These are phyloP conservation scores for Ceratobasidium sp. DNA, from an alignment of 1,284 basidiomycete genomes.

Conservation along the genomic window DNA sequence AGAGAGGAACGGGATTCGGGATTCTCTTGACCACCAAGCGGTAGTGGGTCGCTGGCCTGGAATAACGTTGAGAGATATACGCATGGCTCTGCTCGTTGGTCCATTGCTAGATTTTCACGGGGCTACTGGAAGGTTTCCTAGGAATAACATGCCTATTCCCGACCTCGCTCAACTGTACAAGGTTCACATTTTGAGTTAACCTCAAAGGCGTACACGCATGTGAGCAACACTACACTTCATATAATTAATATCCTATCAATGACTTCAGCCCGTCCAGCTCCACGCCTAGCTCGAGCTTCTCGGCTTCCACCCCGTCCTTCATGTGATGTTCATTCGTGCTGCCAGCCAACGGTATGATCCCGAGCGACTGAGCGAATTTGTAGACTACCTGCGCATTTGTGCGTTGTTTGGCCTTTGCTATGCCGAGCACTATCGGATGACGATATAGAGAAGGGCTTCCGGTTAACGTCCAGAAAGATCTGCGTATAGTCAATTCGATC, in stretches of 20 bases:
- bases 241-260: conserved; percentile 26
- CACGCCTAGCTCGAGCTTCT: conserved; percentile 56
- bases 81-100: conserved; percentile 59
- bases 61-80: conserved; percentile 65
- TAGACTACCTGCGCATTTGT: conserved; percentile 75
- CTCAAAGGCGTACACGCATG: not conserved
- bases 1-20: conserved; percentile 15
- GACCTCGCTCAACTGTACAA: not conserved
- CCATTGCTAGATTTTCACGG: conserved; percentile 16
- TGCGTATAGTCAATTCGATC: conserved; percentile 50
- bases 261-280: conserved; percentile 46
- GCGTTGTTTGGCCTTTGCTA: conserved; percentile 62
- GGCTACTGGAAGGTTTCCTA: conserved; percentile 45
- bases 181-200: conserved; percentile 8
- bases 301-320: conserved; percentile 66
- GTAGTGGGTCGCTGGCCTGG: conserved; percentile 51
- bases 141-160: not conserved
- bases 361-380: conserved; percentile 69
- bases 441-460: conserved; percentile 73
- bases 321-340: conserved; percentile 72
- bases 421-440: conserved; percentile 59
- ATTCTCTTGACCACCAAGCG: conserved; percentile 42
- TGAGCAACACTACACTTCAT: not conserved
- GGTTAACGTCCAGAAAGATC: conserved; percentile 87
- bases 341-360: conserved; percentile 70